Conservation (phyloP, 2,329 filamentous ascomycete genomes). For the Corinectria fuckeliana region DNA sequence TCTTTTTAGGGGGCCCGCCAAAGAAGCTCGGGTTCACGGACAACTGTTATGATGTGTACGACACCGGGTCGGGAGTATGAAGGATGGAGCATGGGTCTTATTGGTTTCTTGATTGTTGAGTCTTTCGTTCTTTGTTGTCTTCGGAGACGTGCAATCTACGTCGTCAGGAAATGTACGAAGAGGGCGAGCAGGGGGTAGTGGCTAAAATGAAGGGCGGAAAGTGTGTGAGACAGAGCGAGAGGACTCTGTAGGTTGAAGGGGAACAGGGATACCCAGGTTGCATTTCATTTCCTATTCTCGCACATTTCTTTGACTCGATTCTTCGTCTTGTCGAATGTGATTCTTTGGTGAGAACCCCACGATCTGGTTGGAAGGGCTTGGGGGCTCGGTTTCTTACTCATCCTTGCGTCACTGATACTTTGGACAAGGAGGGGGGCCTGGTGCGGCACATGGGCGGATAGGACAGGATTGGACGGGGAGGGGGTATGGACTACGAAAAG, state of each 20-base stretch:
- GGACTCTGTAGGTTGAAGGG: background rate
- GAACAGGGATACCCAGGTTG: conserved; percentile 31
- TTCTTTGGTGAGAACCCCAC: background rate
- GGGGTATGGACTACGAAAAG: conserved; percentile 5
- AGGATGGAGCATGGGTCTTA: conserved; percentile 11
- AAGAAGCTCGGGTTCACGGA: conserved; percentile 4
- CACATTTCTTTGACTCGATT: conserved; percentile 22
- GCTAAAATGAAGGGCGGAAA: conserved; percentile 1
- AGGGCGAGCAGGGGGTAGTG: background rate
- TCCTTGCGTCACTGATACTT: background rate
- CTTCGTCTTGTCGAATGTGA: conserved; percentile 18
- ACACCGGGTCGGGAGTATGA: conserved; percentile 23
- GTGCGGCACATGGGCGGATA: background rate
- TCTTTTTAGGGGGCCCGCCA: background rate
- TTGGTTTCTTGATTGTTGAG: conserved; percentile 11
- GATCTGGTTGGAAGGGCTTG: background rate
- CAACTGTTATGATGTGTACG: conserved; percentile 33
- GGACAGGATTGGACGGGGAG: background rate
- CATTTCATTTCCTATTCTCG: conserved; percentile 27
- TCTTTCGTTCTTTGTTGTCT: background rate
- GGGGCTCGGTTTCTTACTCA: background rate
- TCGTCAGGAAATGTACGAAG: conserved; percentile 31
- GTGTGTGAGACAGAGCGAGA: conserved; percentile 4
- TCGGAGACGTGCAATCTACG: background rate
- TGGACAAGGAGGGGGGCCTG: background rate